These are phyloP conservation scores for Colletotrichum spaethianum DNA, from an alignment of 2,329 filamentous ascomycete species.

Conservation along the genomic window DNA sequence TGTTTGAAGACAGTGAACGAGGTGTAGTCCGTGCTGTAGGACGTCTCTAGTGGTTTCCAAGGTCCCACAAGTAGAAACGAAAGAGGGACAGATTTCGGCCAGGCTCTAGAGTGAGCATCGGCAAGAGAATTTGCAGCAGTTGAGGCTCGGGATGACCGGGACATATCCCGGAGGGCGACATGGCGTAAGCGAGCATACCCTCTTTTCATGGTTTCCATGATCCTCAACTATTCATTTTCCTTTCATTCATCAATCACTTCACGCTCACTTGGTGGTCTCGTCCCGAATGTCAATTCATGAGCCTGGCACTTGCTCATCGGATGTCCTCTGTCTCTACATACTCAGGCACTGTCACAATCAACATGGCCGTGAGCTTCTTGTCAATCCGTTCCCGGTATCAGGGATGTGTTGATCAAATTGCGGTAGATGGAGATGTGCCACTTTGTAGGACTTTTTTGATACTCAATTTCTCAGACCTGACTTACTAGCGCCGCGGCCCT, in stretches of 20 bases:
- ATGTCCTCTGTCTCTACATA: not conserved
- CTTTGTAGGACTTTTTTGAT: no score
- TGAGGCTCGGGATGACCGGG: not conserved
- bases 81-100: not conserved
- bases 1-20: not conserved
- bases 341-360: no score
- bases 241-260: not conserved
- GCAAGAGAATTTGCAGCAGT: not conserved
- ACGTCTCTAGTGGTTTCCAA: not conserved
- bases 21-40: not conserved
- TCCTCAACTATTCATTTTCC: no score
- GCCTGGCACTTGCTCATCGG: not conserved
- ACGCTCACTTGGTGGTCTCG: not conserved
- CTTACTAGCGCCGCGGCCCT: no score
- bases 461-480: no score
- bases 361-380: not conserved
- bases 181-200: not conserved
- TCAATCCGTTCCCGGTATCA: not conserved
- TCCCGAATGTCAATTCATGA: not conserved
- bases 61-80: not conserved
- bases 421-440: no score
- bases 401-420: not conserved
- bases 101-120: not conserved
- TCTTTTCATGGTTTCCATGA: not conserved
- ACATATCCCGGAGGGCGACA: no score